Percentiles rank a stretch among this genome's conserved stretches.
These are phyloP conservation scores for Teratosphaeria destructans DNA, from an alignment of 2,329 filamentous ascomycete species.

Conservation along the genomic window DNA sequence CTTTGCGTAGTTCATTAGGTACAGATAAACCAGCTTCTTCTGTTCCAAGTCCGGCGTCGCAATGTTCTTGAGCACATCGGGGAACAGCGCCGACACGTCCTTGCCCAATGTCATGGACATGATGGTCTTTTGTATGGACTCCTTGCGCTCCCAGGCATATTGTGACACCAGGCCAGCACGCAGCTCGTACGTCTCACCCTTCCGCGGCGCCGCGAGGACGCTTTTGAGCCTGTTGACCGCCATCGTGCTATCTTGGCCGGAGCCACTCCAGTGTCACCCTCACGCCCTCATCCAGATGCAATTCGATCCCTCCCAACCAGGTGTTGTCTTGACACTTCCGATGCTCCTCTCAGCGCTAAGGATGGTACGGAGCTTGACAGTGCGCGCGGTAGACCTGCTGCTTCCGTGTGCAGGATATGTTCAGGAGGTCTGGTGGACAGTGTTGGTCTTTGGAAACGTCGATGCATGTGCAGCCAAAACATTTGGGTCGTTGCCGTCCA, in stretches of 20 bases:
- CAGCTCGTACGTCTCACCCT: slow-evolving; percentile 97
- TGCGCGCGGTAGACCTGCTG: not conserved
- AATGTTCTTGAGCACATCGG: slow-evolving; percentile 97
- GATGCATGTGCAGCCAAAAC: not conserved
- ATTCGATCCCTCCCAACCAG: not conserved
- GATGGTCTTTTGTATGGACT: slow-evolving; percentile 98
- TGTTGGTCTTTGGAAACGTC: not conserved
- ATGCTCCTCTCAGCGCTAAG: not conserved
- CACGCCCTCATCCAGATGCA: not conserved
- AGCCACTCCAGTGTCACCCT: not conserved
- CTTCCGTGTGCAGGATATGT: not conserved
- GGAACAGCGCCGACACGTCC: slow-evolving; percentile 93
- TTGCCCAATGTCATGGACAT: slow-evolving; percentile 99
- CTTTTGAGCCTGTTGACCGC: slow-evolving; percentile 93
- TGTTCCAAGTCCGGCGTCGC: slow-evolving; percentile 89
- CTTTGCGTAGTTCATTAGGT: slow-evolving; percentile 99
- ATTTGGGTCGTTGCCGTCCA: not conserved
- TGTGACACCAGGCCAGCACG: slow-evolving; percentile 91
- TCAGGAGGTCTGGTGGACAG: not conserved
- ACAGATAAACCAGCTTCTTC: slow-evolving; percentile 98
- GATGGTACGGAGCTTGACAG: not conserved
- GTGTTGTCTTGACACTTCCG: not conserved
- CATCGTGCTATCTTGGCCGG: slow-evolving; percentile 42
- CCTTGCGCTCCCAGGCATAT: slow-evolving; percentile 97
- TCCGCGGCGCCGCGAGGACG: slow-evolving; percentile 84